Conservation (phyloP, 805 yeast species). For the Metschnikowia baotianmanensis region DNA sequence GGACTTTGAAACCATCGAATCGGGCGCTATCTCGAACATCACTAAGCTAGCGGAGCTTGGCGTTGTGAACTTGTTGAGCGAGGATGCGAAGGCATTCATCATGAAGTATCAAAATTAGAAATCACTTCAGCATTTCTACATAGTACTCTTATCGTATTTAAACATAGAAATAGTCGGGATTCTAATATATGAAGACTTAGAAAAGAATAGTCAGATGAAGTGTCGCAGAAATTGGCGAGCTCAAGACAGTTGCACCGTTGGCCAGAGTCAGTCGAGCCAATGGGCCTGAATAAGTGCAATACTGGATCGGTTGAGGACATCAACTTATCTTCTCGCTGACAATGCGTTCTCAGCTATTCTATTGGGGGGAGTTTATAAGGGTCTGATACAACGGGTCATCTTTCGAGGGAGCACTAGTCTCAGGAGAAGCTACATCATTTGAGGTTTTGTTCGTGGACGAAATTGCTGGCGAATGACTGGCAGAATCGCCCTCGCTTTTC, state of each 20-base stretch:
- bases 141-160: not conserved
- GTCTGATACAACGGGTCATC: slow-evolving; percentile 7
- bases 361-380: slow-evolving; percentile 6
- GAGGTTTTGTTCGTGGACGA: slow-evolving; percentile 3
- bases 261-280: too few species aligned
- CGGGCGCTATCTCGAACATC: slow-evolving; percentile 26
- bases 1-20: slow-evolving; percentile 29
- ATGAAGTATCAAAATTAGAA: slow-evolving; percentile 7
- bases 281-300: too few species aligned
- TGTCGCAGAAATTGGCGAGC: too few species aligned
- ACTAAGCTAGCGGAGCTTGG: slow-evolving; percentile 26
- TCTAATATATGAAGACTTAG: too few species aligned
- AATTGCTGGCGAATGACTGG: slow-evolving; percentile 1
- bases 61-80: slow-evolving; percentile 28
- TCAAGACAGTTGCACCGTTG: too few species aligned
- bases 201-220: too few species aligned
- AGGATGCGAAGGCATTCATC: slow-evolving; percentile 15
- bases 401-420: not conserved
- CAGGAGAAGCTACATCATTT: not conserved
- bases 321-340: not conserved
- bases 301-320: too few species aligned
- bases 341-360: not conserved
- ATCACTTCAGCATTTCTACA: not conserved
- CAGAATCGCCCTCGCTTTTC: slow-evolving; percentile 5
- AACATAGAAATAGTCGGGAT: not conserved